These are phyloP conservation scores for Fusarium torreyae DNA, from an alignment of 2,329 filamentous ascomycete genomes.

Conservation along the genomic window DNA sequence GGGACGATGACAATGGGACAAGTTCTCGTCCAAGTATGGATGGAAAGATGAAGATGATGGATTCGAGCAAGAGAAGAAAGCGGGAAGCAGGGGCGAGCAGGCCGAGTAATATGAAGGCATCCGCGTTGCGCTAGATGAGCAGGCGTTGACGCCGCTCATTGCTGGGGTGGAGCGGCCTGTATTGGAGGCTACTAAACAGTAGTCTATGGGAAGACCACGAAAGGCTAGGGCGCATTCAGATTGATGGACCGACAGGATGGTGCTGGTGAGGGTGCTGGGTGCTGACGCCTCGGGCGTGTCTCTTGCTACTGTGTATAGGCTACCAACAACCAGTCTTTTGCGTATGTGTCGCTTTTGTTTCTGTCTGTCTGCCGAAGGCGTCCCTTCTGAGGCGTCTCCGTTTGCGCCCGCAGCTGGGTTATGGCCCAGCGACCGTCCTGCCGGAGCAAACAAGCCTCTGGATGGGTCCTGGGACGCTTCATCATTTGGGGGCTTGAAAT, in stretches of 20 bases:
- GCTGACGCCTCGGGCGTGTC: background rate
- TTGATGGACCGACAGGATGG: conserved; percentile 33
- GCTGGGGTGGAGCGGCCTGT: conserved; percentile 45
- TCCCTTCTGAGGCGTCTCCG: conserved; percentile 7
- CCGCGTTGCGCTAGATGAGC: conserved; percentile 49
- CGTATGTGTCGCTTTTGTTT: conserved; percentile 17
- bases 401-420: conserved; percentile 5
- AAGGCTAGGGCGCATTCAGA: conserved; percentile 37
- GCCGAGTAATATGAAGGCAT: conserved; percentile 51
- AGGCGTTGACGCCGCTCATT: conserved; percentile 50
- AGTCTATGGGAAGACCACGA: conserved; percentile 8
- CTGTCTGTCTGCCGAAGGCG: conserved; percentile 5
- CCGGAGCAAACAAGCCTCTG: conserved; percentile 37
- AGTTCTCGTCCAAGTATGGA: conserved; percentile 3
- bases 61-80: conserved; percentile 23
- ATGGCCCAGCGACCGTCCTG: conserved; percentile 35
- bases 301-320: conserved; percentile 3
- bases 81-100: conserved; percentile 41
- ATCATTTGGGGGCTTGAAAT: too few species aligned
- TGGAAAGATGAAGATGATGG: conserved; percentile 14
- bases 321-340: background rate
- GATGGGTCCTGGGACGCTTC: too few species aligned
- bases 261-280: background rate
- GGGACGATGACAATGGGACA: background rate
- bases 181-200: conserved; percentile 15